These are phyloP conservation scores for Fusarium coicis DNA, from an alignment of 2,329 filamentous ascomycete species.

Conservation along the genomic window DNA sequence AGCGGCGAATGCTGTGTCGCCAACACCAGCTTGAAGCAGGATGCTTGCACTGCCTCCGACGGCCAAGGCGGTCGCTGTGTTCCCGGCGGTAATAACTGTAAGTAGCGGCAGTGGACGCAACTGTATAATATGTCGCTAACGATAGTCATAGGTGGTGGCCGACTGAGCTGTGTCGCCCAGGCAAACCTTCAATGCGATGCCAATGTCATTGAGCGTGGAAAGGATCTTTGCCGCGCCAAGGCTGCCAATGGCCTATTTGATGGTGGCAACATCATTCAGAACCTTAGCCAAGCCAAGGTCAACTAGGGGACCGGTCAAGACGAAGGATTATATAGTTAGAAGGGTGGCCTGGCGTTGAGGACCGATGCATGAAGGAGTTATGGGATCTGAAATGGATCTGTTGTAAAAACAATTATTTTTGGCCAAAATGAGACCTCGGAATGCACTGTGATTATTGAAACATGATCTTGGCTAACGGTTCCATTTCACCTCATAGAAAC, in stretches of 20 bases:
- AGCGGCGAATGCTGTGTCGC: constrained; percentile 10
- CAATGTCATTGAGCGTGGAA: constrained; percentile 5
- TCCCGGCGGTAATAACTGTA: constrained; percentile 19
- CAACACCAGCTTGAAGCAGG: constrained; percentile 22
- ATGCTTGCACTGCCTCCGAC: not conserved
- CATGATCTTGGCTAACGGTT: too few species aligned
- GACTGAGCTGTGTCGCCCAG: constrained; percentile 8
- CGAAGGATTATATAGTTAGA: too few species aligned
- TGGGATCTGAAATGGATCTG: not conserved
- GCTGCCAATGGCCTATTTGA: not conserved
- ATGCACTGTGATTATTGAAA: not conserved
- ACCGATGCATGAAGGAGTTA: not conserved
- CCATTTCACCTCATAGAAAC: too few species aligned
- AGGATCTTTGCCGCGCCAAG: constrained; percentile 9
- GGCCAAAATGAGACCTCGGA: not conserved
- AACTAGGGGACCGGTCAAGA: not conserved
- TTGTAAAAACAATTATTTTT: not conserved
- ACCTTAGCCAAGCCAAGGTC: not conserved
- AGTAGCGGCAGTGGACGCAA: too few species aligned
- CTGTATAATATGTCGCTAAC: too few species aligned
- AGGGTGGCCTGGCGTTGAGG: not conserved
- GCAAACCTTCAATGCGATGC: constrained; percentile 8
- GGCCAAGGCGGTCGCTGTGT: constrained; percentile 8
- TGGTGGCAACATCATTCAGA: constrained; percentile 11
- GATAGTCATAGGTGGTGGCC: not conserved